Base-by-base conservation (phyloP, 805 yeast genomes). In the Candida tibetensis region DNA sequence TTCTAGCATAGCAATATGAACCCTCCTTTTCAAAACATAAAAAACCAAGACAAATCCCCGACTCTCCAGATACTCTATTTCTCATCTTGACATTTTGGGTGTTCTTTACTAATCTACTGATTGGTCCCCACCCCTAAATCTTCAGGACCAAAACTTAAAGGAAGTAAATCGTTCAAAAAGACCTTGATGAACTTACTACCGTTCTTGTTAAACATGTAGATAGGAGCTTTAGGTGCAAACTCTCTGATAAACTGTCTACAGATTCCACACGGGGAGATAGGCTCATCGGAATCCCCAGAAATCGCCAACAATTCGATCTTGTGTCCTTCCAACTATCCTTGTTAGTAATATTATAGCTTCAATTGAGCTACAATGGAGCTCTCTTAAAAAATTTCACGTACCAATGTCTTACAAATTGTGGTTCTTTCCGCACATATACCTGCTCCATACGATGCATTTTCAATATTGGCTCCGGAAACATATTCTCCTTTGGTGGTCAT, bases 231-330 rank as follows among this genome's bases (percentile, higher is more conserved):
- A 5, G 58, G 53, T 0, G 81, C 76, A 58, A 90, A 91, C 58
- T 91, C 99, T 27, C 96, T 70, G 22, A 91, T 78, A 39, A 84
- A 77, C 60, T 91, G 99, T 37, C 99, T 71, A 54, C 99, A 91
- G 26, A 93, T 82, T 3, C 99, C 99, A 58, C 99, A 91, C 0
- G 99, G 99, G 7, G 90, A 70, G 8, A 85, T 80, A 21, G 81
- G 74, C 2, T 72, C 73, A 1, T 55, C 53, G 30, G 72, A 49
- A 53, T 82, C 90, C 16, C 85, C 74, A 3, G 85, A 67, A 7
- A 87, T 76, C 3, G 82, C 95, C 40, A 87, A 64, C 1, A 85
- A 86, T 41, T 62, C 66, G 55, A 82, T 74, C 17, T 45, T 34
- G 39, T 66, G 60, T 0, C 79, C 79, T 29, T 52, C 60, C 62